Percentiles rank a stretch among this genome's conserved stretches.
These are phyloP conservation scores for Asterionellopsis glacialis DNA, from an alignment of 108 stramenopile genomes.

Conservation along the genomic window DNA sequence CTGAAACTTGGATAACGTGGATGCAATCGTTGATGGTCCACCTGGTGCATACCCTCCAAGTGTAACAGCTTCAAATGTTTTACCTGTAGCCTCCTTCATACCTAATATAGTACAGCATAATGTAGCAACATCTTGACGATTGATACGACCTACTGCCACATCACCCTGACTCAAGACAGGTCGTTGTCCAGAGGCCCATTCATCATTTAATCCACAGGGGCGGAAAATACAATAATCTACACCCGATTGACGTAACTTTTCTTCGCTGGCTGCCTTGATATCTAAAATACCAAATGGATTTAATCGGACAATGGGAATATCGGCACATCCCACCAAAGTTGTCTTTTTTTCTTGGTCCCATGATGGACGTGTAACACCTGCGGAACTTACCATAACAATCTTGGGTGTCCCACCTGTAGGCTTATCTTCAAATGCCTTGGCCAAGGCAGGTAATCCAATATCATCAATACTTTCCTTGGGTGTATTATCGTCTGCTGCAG, in stretches of 20 bases:
- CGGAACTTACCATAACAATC: conserved; percentile 74
- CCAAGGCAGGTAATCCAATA: conserved; percentile 60
- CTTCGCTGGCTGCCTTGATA: conserved; percentile 75
- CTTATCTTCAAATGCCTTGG: conserved; percentile 15
- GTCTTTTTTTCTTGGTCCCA: conserved; percentile 72
- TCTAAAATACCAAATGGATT: conserved; percentile 91
- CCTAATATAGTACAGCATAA: conserved; percentile 62
- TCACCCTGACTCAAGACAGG: conserved; percentile 85
- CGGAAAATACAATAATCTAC: conserved; percentile 82
- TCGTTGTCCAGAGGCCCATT: conserved; percentile 76
- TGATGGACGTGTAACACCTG: conserved; percentile 71
- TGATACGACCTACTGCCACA: conserved; percentile 88
- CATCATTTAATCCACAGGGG: conserved; percentile 87
- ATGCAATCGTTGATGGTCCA: conserved; percentile 10
- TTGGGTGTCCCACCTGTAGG: conserved; percentile 29
- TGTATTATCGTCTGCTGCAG: too few relatives aligned
- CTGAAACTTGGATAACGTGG: conserved; percentile 38
- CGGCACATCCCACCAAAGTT: conserved; percentile 57
- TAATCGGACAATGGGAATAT: conserved; percentile 91
- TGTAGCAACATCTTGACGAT: conserved; percentile 82
- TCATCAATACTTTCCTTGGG: conserved; percentile 61
- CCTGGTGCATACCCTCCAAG: conserved; percentile 76
- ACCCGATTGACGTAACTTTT: conserved; percentile 54
- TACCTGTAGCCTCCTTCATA: conserved; percentile 73
- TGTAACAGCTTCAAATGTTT: conserved; percentile 87